Base-by-base conservation (phyloP, 441 rosid species). In the Bruguiera hainesii region DNA sequence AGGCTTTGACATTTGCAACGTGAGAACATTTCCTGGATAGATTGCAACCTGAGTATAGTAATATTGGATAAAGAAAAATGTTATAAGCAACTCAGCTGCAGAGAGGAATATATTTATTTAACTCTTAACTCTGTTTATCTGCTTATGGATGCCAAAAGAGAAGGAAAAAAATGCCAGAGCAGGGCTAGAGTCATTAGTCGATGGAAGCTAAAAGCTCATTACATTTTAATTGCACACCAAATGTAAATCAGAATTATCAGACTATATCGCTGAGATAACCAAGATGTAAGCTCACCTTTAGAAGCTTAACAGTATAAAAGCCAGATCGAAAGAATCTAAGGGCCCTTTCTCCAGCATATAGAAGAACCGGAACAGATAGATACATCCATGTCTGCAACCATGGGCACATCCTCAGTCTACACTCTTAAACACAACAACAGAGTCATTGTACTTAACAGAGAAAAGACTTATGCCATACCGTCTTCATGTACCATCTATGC, bases 331-430 rank as follows among this genome's bases (percentile, higher is more conserved):
- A 82, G 49, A 89, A 84, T 75, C 98, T 86, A 33, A 92, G 77
- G 63, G 84, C 89, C 65, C 98, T 84, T 73, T 96, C 99, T 68
- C 85, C 97, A 19, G 82, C 83, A 70, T 96, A 96, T 11, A 96
- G 87, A 71, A 87, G 66, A 68, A 96, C 69, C 6, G 99, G 99
- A 76, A 82, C 87, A 28, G 89, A 76, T 70, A 96, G 81, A 81
- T 90, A 96, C 96, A 96, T 96, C 99, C 98, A 92, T 66, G 98
- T 93, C 99, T 96, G 90, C 64, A 73, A 71, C 53, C 64, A 79
- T 52, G 67, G 60, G 64, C 30, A 31, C 37, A 19, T 50, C 37
- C 37, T 53, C 63, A 69, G 35, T 37, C 50, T 39, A 65, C 3
- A 6, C 33, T 52, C 35, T 66, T 29, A 19, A 52, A 19, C 52